Percentiles rank a stretch among this genome's conserved stretches.
Conservation (phyloP, 345 rosid genomes). For the Populus pruinosa region DNA sequence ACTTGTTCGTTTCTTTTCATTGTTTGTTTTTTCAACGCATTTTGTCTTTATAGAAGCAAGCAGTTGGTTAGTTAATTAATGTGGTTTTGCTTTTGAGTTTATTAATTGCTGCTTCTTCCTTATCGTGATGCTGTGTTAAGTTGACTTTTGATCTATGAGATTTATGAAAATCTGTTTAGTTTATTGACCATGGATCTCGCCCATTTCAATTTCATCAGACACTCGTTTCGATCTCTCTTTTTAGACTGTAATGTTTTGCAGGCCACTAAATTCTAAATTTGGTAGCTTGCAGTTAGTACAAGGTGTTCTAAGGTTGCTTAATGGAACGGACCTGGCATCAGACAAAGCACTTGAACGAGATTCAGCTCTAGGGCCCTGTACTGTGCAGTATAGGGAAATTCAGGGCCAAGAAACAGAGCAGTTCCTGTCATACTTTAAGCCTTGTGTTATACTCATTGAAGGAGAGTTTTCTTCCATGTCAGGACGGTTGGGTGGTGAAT, state of each 20-base stretch:
- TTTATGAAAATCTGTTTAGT: neutral
- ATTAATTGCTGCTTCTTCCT: constrained; percentile 11
- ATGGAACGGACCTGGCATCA: constrained; percentile 48
- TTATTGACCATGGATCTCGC: neutral
- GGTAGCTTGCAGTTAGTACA: constrained; percentile 3
- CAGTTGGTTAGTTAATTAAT: too few species aligned
- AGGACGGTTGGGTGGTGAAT: constrained; percentile 31
- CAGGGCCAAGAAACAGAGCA: constrained; percentile 81
- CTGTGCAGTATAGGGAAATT: constrained; percentile 85
- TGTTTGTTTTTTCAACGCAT: neutral
- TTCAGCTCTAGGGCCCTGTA: constrained; percentile 66
- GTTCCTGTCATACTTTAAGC: constrained; percentile 79
- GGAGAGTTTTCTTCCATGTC: constrained; percentile 47
- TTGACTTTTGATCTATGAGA: neutral
- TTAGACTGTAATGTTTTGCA: neutral
- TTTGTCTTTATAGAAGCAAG: neutral
- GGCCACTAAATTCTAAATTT: neutral
- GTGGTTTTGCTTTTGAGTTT: neutral
- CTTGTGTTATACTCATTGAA: constrained; percentile 77
- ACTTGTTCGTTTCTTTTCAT: constrained; percentile 35
- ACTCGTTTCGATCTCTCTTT: neutral
- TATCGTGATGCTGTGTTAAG: constrained; percentile 23
- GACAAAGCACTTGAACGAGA: constrained; percentile 79
- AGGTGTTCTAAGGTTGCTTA: constrained; percentile 11
- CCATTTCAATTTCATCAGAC: neutral